phyloP scores from a whole-genome alignment of 2,329 filamentous ascomycete genomes.

The Calycina marina region DNA sequence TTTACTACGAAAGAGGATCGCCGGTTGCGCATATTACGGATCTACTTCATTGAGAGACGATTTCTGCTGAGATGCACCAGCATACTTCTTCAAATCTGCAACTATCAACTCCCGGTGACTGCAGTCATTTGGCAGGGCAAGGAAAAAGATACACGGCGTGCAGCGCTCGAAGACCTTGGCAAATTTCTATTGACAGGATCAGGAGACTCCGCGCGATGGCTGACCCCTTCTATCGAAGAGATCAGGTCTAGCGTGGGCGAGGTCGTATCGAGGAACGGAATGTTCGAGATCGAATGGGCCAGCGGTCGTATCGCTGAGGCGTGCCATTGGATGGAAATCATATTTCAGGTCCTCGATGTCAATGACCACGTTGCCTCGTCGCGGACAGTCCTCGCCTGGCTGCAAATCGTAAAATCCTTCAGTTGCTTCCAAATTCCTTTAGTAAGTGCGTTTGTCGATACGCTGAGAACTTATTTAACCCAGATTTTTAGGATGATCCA shows the following conservation, averaged over 20 bases:
- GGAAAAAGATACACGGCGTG: not conserved
- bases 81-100: slow-evolving; percentile 21
- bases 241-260: slow-evolving; percentile 34
- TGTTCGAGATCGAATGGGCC: slow-evolving; percentile 43
- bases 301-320: slow-evolving; percentile 53
- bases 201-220: slow-evolving; percentile 6
- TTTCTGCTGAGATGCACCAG: slow-evolving; percentile 52
- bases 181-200: slow-evolving; percentile 3
- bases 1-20: slow-evolving; percentile 50
- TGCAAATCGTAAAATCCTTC: slow-evolving; percentile 46
- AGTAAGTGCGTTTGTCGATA: slow-evolving; percentile 23
- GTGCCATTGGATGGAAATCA: slow-evolving; percentile 56
- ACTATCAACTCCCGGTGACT: not conserved
- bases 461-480: slow-evolving; percentile 3
- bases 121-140: slow-evolving; percentile 1
- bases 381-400: slow-evolving; percentile 54
- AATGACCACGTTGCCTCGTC: slow-evolving; percentile 41
- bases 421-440: slow-evolving; percentile 54
- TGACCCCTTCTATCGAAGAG: slow-evolving; percentile 30
- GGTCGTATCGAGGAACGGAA: slow-evolving; percentile 28
- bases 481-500: slow-evolving; percentile 11
- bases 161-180: slow-evolving; percentile 8
- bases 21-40: slow-evolving; percentile 51
- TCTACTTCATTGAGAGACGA: slow-evolving; percentile 58
- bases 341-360: slow-evolving; percentile 55